These are phyloP conservation scores for Metarhizium robertsii DNA, from an alignment of 2,329 filamentous ascomycete species.

Conservation along the genomic window DNA sequence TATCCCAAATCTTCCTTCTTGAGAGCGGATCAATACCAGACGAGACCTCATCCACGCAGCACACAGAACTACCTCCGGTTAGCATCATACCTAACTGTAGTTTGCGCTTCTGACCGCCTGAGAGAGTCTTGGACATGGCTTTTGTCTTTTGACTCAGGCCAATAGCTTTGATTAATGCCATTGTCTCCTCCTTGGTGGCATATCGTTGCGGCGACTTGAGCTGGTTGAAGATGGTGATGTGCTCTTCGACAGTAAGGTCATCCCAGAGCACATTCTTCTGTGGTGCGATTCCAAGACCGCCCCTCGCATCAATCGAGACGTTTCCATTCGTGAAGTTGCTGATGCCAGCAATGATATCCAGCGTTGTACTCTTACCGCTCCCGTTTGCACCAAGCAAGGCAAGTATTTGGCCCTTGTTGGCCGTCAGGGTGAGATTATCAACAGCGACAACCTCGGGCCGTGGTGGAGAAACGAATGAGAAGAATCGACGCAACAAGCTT, in stretches of 20 bases:
- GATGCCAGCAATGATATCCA: constrained; percentile 79
- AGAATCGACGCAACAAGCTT: constrained; percentile 46
- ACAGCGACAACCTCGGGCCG: constrained; percentile 61
- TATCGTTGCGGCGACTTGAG: constrained; percentile 57
- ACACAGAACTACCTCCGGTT: constrained; percentile 78
- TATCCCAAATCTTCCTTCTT: constrained; percentile 88
- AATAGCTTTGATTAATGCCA: constrained; percentile 56
- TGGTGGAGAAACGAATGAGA: constrained; percentile 20
- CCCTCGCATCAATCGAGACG: constrained; percentile 68
- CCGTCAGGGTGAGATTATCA: constrained; percentile 61
- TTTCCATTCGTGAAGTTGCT: constrained; percentile 66
- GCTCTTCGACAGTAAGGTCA: constrained; percentile 75
- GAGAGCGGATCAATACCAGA: constrained; percentile 82
- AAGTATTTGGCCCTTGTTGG: constrained; percentile 71
- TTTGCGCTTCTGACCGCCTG: constrained; percentile 87
- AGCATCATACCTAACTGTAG: constrained; percentile 93
- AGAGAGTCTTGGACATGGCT: constrained; percentile 67
- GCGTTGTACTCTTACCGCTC: constrained; percentile 80
- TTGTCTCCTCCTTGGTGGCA: constrained; percentile 50
- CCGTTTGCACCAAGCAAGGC: constrained; percentile 84
- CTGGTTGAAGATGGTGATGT: constrained; percentile 73
- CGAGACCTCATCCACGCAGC: constrained; percentile 86
- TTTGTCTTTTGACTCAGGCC: constrained; percentile 68
- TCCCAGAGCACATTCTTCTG: constrained; percentile 95
- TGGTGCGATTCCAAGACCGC: constrained; percentile 77